Percentiles rank a stretch among this genome's conserved stretches.
phyloP scores from a whole-genome alignment of 148 eudicot genomes.

The Selenicereus undatus region DNA sequence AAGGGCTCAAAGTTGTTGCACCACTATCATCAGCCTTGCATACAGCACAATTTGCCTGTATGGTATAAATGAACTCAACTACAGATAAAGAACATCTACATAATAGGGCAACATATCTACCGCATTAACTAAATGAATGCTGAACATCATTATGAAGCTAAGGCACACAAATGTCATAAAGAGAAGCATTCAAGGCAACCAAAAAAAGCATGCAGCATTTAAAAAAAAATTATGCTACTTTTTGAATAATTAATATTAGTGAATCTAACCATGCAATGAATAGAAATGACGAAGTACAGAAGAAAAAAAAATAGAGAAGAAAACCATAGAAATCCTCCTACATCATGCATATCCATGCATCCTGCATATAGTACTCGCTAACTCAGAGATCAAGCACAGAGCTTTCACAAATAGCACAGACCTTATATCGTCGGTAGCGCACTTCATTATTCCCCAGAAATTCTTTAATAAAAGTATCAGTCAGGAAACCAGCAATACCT shows the following conservation, averaged over 20 bases:
- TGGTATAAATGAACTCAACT: not conserved
- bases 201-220: not conserved
- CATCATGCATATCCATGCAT: not conserved
- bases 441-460: conserved; percentile 95
- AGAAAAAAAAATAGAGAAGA: not conserved
- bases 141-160: not conserved
- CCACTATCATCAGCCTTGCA: conserved; percentile 93
- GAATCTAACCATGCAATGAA: not conserved
- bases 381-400: not conserved
- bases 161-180: not conserved
- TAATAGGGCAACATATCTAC: not conserved
- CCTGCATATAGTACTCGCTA: not conserved
- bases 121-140: not conserved
- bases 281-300: not conserved
- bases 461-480: conserved; percentile 76
- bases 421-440: conserved; percentile 90
- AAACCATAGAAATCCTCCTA: not conserved
- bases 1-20: conserved; percentile 76
- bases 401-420: conserved; percentile 29
- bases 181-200: not conserved
- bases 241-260: not conserved
- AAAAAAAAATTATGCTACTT: not conserved
- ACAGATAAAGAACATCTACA: not conserved
- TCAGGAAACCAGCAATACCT: conserved; percentile 91
- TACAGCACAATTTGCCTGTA: conserved; percentile 89